A percentile compares a stretch with the other conserved stretches of the same genome.
These are phyloP conservation scores for Calcarisporium arbuscula DNA, from an alignment of 2,329 filamentous ascomycete species.

Conservation along the genomic window DNA sequence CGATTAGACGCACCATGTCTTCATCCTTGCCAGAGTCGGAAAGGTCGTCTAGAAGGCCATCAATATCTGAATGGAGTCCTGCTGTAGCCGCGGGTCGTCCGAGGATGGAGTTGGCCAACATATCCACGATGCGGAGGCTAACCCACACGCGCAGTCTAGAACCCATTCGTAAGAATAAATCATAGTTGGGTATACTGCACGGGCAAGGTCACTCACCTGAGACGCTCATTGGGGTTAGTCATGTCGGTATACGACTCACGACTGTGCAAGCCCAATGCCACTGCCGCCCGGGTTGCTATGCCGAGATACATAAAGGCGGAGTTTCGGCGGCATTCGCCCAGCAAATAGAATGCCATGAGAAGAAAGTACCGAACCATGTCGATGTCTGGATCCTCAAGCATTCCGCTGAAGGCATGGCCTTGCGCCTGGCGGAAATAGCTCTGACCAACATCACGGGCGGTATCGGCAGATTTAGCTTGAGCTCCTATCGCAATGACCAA, in stretches of 20 bases:
- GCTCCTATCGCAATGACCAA: constrained; percentile 47
- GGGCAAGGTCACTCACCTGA: constrained; percentile 13
- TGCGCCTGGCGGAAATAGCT: constrained; percentile 42
- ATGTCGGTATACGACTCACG: constrained; percentile 21
- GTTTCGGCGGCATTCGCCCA: constrained; percentile 51
- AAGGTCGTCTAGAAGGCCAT: constrained; percentile 16
- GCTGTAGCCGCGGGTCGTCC: constrained; percentile 30
- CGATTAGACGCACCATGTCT: constrained; percentile 22
- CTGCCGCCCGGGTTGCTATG: constrained; percentile 50
- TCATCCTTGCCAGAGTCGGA: constrained; percentile 9
- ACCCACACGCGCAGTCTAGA: constrained; percentile 27
- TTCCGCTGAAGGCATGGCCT: constrained; percentile 39
- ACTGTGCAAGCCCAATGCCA: constrained; percentile 49
- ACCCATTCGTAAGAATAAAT: background rate
- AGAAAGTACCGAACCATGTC: constrained; percentile 46
- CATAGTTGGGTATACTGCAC: background rate
- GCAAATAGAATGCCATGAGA: constrained; percentile 53
- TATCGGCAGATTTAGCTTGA: constrained; percentile 30
- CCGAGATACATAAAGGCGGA: constrained; percentile 59
- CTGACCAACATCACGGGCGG: constrained; percentile 23
- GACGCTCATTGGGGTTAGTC: constrained; percentile 9
- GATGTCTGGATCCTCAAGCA: constrained; percentile 47
- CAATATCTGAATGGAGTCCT: constrained; percentile 20
- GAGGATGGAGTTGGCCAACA: constrained; percentile 30
- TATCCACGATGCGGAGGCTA: constrained; percentile 32